Conservation (phyloP, 192 early-diverging fungal genomes). For the Ambispora gerdemannii region DNA sequence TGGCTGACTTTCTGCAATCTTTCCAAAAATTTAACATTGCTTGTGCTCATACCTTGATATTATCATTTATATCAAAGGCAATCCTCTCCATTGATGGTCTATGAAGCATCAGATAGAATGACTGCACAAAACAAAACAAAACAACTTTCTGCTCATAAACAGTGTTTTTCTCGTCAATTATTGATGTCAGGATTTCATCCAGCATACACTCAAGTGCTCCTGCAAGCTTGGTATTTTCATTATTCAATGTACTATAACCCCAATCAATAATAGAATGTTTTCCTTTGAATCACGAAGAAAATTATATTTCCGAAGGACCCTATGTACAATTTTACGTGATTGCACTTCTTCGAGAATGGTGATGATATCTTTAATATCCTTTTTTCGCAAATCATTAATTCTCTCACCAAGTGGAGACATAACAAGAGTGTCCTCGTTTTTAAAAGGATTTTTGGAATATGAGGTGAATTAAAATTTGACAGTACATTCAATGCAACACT, state of each 20-base stretch:
- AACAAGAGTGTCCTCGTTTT: background rate
- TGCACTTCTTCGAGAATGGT: background rate
- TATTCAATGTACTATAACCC: too few species aligned
- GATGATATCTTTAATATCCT: conserved; percentile 14
- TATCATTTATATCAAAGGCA: conserved; percentile 4
- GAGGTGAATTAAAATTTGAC: background rate
- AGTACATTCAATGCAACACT: background rate
- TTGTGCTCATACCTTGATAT: background rate
- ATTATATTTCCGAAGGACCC: too few species aligned
- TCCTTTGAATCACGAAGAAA: too few species aligned
- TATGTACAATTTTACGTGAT: background rate
- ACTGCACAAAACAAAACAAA: conserved; percentile 10
- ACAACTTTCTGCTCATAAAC: background rate
- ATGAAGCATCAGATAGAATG: conserved; percentile 21
- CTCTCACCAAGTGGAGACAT: background rate
- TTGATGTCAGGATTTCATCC: background rate
- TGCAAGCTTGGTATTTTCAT: too few species aligned
- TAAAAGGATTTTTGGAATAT: background rate
- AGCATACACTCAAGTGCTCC: too few species aligned
- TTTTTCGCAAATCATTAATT: conserved; percentile 1
- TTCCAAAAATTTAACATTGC: background rate
- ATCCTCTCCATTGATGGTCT: background rate
- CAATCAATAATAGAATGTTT: too few species aligned
- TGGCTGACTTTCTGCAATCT: background rate
- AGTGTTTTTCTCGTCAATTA: background rate